Base-by-base conservation (phyloP, 805 yeast genomes). In the Candida boidinii region DNA sequence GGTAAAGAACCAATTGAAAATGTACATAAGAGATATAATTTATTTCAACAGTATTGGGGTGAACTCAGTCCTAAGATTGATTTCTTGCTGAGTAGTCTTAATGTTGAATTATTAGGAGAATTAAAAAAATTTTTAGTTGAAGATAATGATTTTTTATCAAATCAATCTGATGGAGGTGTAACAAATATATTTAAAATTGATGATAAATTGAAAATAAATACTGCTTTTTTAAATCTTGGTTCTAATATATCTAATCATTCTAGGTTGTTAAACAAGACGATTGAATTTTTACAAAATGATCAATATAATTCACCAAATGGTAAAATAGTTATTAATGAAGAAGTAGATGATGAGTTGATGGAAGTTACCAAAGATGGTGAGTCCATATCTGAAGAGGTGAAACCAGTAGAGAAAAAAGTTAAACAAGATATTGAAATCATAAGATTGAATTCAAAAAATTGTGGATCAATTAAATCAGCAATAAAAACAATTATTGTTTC, bases 1-100 rank as follows among this genome's bases (percentile, higher is more conserved):
- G 75, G 73, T 1, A 39, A 53, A 12, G 78, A 72, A 43, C 56
- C 68, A 1, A 35, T 42, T 4, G 54, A 49, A 2, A 56, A 61
- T 34, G 56, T 60, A 17, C 35, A 50, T 15, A 43, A 54, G 23
- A 45, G 77, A 39, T 64, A 69, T 63, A 53, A 57, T 22, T 40
- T 67, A 25, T 71, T 60, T 40, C 44, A 55, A 23, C 54, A 54
- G 43, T 63, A 53, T 22, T 65, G 68, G 69, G 26, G 46, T 0
- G 42, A 37, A 15, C 67, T 62, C 35, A 38, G 54, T 34, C 36
- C 34, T 4, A 33, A 40, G 23, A 62, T 64, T 24, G 44, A 53
- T 26, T 37, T 42, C 14, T 43, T 55, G 42, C 34, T 58, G 16
- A 48, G 47, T 5, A 47, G 51, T 36, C 51, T 58, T 29, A 66